Base-by-base conservation (phyloP, 2,329 filamentous ascomycete species). In the Pseudovirgaria hyperparasitica region DNA sequence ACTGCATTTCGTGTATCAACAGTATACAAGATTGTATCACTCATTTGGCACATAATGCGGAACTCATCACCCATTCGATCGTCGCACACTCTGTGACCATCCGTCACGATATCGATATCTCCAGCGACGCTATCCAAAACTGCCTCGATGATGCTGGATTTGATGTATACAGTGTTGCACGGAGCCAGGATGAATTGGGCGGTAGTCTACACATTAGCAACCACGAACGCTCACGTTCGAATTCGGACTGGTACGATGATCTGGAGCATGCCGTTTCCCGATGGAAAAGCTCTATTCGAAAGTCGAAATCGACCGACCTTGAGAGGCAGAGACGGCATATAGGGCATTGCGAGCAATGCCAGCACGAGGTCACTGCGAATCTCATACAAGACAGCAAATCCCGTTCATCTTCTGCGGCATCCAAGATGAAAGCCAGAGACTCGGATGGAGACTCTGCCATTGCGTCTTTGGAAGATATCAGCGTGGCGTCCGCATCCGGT, bases 1-100 rank as follows among this genome's bases (percentile, higher is more conserved):
- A 85, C 54, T 84, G 79, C 55, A 73, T 77, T 9, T 79, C 76
- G 33, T 85, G 79, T 49, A 71, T 82, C 26, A 66, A 69, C 19
- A 63, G 66, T 38, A 82, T 85, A 44, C 63, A 72, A 42, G 57
- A 65, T 28, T 62, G 67, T 32, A 55, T 84, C 32, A 59, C 40
- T 19, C 38, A 41, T 5, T 50, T 68, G 48, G 32, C 62, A 43
- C 55, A 67, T 46, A 43, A 57, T 60, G 57, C 60, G 44, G 37
- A 47, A 29, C 72, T 69, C 56, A 67, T 82, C 16, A 76, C 74
- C 35, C 69, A 76, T 33, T 82, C 79, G 37, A 69, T 82, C 34
- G 67, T 82, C 41, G 76, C 75, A 20, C 79, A 78, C 25, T 72
- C 72, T 33, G 70, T 82, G 38, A 73, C 71, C 17, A 58, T 77